These are phyloP conservation scores for Exophiala dermatitidis DNA, from an alignment of 2,329 filamentous ascomycete genomes.

Conservation along the genomic window DNA sequence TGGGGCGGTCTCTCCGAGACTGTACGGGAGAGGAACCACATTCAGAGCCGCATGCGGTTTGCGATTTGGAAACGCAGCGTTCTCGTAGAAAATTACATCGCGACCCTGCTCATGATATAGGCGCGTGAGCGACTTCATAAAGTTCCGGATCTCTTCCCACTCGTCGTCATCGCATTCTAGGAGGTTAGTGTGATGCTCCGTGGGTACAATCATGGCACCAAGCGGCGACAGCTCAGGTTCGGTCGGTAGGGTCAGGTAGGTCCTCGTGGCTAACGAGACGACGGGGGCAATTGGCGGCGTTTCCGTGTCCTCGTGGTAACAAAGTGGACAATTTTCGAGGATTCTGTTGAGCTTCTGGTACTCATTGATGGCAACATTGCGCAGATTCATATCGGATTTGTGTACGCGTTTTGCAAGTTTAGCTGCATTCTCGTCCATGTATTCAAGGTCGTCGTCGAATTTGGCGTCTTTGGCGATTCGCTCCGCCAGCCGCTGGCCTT, in stretches of 20 bases:
- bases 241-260: slow-evolving; percentile 81
- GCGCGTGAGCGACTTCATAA: slow-evolving; percentile 92
- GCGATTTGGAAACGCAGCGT: slow-evolving; percentile 72
- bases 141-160: slow-evolving; percentile 98
- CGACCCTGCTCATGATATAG: slow-evolving; percentile 92
- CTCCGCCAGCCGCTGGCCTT: slow-evolving; percentile 76
- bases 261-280: slow-evolving; percentile 75
- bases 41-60: slow-evolving; percentile 79
- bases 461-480: slow-evolving; percentile 88
- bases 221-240: slow-evolving; percentile 79
- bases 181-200: slow-evolving; percentile 79
- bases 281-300: slow-evolving; percentile 76
- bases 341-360: slow-evolving; percentile 84
- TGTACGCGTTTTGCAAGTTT: slow-evolving; percentile 83
- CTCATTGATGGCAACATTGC: slow-evolving; percentile 77
- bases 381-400: slow-evolving; percentile 79
- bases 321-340: slow-evolving; percentile 81
- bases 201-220: slow-evolving; percentile 80
- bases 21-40: slow-evolving; percentile 80
- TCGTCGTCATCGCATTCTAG: slow-evolving; percentile 98
- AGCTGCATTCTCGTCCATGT: slow-evolving; percentile 92
- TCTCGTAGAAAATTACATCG: slow-evolving; percentile 95
- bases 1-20: slow-evolving; percentile 81
- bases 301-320: slow-evolving; percentile 78
- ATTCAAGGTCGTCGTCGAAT: slow-evolving; percentile 87